A percentile compares a stretch with the other conserved stretches of the same genome.
Conservation (phyloP, 768 basidiomycete species). For the Suillus lakei region DNA sequence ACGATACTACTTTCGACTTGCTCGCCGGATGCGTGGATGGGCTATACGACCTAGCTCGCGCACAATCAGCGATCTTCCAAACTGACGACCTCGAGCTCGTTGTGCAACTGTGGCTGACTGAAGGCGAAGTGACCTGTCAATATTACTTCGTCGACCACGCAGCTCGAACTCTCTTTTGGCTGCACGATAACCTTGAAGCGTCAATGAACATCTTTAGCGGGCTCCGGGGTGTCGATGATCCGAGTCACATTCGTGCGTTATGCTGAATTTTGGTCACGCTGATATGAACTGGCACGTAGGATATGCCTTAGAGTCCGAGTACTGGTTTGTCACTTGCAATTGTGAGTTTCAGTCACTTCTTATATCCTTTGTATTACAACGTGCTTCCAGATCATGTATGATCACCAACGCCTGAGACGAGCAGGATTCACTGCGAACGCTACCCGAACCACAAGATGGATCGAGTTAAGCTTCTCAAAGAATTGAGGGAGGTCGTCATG, state of each 20-base stretch:
- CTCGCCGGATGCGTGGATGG: background rate
- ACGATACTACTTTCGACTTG: background rate
- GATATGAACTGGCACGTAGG: slow-evolving; percentile 4
- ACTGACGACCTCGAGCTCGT: background rate
- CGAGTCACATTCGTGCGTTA: slow-evolving; percentile 9
- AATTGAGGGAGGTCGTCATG: slow-evolving; percentile 10
- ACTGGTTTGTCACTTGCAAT: slow-evolving; percentile 10
- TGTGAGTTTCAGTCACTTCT: background rate
- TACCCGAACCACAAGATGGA: slow-evolving; percentile 8
- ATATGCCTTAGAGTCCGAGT: slow-evolving; percentile 8
- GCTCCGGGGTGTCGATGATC: background rate
- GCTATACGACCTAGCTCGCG: background rate
- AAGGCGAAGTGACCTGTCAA: background rate
- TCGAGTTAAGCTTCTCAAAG: slow-evolving; percentile 7
- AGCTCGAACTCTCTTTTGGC: slow-evolving; percentile 7
- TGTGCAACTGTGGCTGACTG: background rate
- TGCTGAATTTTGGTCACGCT: background rate
- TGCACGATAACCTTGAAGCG: background rate
- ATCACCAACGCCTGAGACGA: background rate
- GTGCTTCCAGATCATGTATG: background rate
- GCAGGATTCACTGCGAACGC: slow-evolving; percentile 13
- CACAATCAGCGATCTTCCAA: background rate
- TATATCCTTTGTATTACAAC: no score
- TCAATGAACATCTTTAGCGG: background rate
- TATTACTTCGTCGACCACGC: slow-evolving; percentile 13